Evolutionary conservation across 2,329 filamentous ascomycete species (phyloP).

Genomic region (Alternaria dauci): DNA sequence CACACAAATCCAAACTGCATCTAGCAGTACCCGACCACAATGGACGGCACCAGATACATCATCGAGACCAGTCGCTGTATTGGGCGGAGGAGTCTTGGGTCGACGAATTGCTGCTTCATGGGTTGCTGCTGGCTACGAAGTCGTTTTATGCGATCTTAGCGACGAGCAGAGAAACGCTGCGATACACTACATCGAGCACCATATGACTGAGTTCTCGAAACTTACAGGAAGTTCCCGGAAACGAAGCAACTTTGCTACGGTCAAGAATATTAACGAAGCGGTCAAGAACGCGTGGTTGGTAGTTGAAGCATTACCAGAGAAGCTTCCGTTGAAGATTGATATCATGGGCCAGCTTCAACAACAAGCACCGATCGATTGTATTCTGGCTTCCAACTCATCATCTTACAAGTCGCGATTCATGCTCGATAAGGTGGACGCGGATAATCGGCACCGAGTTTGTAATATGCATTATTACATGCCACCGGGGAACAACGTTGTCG

Average conservation of each 20-base stretch:
- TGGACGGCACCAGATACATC: slow-evolving; percentile 16
- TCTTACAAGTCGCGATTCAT: slow-evolving; percentile 63
- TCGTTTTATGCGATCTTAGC: slow-evolving; percentile 19
- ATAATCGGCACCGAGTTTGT: slow-evolving; percentile 36
- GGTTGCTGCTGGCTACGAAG: slow-evolving; percentile 18
- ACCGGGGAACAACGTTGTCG: slow-evolving; percentile 54
- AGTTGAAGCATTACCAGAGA: slow-evolving; percentile 64
- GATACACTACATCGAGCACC: slow-evolving; percentile 19
- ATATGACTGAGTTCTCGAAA: slow-evolving; percentile 7
- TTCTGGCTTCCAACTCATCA: slow-evolving; percentile 62
- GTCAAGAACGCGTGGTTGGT: slow-evolving; percentile 62
- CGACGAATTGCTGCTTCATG: slow-evolving; percentile 22
- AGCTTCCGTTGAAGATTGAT: slow-evolving; percentile 58
- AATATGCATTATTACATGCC: slow-evolving; percentile 65
- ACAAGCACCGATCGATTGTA: slow-evolving; percentile 55
- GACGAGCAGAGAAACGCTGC: slow-evolving; percentile 18
- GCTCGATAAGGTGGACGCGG: slow-evolving; percentile 54
- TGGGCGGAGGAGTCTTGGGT: slow-evolving; percentile 22
- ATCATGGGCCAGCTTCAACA: slow-evolving; percentile 59
- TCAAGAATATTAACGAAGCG: slow-evolving; percentile 52
- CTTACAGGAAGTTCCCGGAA: neutral
- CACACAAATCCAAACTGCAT: slow-evolving; percentile 5
- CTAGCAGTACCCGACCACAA: slow-evolving; percentile 2
- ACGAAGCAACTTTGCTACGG: slow-evolving; percentile 11
- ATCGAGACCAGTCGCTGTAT: slow-evolving; percentile 15